Base-by-base conservation (phyloP, 2,329 filamentous ascomycete genomes). In the Sclerotinia trifoliorum region DNA sequence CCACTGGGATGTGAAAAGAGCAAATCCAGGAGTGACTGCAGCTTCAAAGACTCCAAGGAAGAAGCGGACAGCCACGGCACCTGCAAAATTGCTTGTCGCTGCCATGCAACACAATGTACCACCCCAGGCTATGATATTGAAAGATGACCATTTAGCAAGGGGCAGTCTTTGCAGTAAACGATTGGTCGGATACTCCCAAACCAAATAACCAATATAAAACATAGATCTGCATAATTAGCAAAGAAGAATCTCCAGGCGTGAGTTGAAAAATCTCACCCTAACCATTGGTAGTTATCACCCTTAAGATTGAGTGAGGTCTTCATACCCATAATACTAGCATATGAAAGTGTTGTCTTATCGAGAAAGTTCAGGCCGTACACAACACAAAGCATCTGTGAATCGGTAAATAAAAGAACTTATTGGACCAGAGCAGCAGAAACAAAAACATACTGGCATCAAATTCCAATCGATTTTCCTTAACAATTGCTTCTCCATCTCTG, bases 21-120 rank as follows among this genome's bases (percentile, higher is more conserved):
- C 85, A 72, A 91, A 91, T 0, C 88, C 88, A 0, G 89, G 89
- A 0, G 87, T 90, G 1, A 91, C 87, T 0, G 88, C 86, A 0
- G 87, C 82, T 75, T 92, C 90, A 67, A 89, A 90, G 0, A 89
- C 81, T 39, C 90, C 90, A 0, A 91, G 81, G 72, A 91, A 86
- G 75, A 91, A 88, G 0, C 90, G 84, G 46, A 91, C 83, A 0
- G 86, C 86, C 29, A 90, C 83, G 0, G 87, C 85, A 1, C 88
- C 85, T 0, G 81, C 79, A 73, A 86, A 91, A 75, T 85, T 85
- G 44, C 82, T 80, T 0, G 86, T 85, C 0, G 84, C 87, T 0
- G 88, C 88, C 74, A 90, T 88, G 75, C 86, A 88, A 66, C 83
- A 81, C 1, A 91, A 79, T 1, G 86, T 82, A 0, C 81, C 56